phyloP scores from a whole-genome alignment of 805 yeast species.

The Ogataea corticis region DNA sequence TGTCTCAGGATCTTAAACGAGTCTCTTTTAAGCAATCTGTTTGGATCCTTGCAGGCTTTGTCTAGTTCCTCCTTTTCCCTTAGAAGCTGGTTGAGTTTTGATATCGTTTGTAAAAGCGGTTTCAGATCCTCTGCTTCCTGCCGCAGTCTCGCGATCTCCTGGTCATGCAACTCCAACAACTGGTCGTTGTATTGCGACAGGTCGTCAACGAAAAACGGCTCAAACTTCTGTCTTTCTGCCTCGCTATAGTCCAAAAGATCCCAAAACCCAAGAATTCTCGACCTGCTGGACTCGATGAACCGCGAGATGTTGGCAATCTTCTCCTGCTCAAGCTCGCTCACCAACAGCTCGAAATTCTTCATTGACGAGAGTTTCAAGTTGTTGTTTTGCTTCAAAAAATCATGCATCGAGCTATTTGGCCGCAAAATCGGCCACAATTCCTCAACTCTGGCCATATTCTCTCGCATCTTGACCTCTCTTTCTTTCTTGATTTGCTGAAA shows the following conservation, averaged over 20 bases:
- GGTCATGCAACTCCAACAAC: conserved; percentile 62
- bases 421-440: conserved; percentile 48
- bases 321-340: conserved; percentile 55
- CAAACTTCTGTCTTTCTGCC: conserved; percentile 49
- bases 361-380: conserved; percentile 49
- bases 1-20: conserved; percentile 75
- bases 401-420: conserved; percentile 30
- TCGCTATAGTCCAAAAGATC: conserved; percentile 56
- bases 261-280: conserved; percentile 64
- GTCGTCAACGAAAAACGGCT: conserved; percentile 40
- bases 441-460: conserved; percentile 35
- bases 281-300: conserved; percentile 63
- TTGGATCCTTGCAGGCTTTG: conserved; percentile 75
- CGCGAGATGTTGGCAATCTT: conserved; percentile 66
- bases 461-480: conserved; percentile 40
- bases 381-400: conserved; percentile 43
- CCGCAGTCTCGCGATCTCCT: conserved; percentile 55
- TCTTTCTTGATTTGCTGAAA: conserved; percentile 36
- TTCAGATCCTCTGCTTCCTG: conserved; percentile 49
- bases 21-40: conserved; percentile 71
- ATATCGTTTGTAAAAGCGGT: conserved; percentile 57
- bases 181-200: conserved; percentile 51
- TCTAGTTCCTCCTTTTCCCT: conserved; percentile 63
- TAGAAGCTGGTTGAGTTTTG: conserved; percentile 54
- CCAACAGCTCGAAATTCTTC: conserved; percentile 53